Conservation (phyloP, 352 stramenopile genomes). For the Phytophthora palmivora region DNA sequence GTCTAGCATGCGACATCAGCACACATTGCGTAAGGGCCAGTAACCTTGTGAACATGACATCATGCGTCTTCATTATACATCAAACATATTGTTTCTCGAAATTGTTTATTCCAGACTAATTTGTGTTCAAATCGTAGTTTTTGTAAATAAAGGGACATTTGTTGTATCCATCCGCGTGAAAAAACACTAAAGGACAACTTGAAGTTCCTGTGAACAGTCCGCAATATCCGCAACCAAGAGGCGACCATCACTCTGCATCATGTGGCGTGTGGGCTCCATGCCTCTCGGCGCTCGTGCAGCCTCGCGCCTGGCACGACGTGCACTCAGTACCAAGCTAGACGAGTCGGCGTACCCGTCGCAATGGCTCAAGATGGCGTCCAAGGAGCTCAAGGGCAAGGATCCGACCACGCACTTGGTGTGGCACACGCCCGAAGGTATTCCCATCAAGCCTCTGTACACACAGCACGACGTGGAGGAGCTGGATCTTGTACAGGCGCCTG, state of each 20-base stretch:
- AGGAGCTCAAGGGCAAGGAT: constrained; percentile 89
- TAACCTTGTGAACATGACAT: constrained; percentile 20
- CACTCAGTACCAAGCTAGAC: constrained; percentile 44
- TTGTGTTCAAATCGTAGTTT: too few relatives aligned
- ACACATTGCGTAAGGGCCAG: constrained; percentile 4
- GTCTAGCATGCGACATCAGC: constrained; percentile 8
- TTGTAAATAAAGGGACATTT: too few relatives aligned
- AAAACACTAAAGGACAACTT: too few relatives aligned
- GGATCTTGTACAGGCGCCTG: constrained; percentile 73
- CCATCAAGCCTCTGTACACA: constrained; percentile 96
- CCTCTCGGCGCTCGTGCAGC: not conserved
- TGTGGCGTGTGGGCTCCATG: constrained; percentile 24
- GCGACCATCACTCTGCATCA: constrained; percentile 2
- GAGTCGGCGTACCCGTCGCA: constrained; percentile 47
- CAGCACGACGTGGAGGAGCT: constrained; percentile 76
- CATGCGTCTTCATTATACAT: too few relatives aligned
- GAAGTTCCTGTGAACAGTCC: constrained; percentile 23
- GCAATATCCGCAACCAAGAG: constrained; percentile 18
- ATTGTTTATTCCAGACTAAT: too few relatives aligned
- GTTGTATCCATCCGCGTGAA: too few relatives aligned
- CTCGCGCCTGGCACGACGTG: constrained; percentile 16
- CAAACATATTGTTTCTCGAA: too few relatives aligned
- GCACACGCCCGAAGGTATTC: constrained; percentile 93
- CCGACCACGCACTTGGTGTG: constrained; percentile 73
- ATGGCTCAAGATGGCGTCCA: constrained; percentile 65